Base-by-base conservation (phyloP, 1,284 basidiomycete genomes). In the Sphaerobolus stellatus region DNA sequence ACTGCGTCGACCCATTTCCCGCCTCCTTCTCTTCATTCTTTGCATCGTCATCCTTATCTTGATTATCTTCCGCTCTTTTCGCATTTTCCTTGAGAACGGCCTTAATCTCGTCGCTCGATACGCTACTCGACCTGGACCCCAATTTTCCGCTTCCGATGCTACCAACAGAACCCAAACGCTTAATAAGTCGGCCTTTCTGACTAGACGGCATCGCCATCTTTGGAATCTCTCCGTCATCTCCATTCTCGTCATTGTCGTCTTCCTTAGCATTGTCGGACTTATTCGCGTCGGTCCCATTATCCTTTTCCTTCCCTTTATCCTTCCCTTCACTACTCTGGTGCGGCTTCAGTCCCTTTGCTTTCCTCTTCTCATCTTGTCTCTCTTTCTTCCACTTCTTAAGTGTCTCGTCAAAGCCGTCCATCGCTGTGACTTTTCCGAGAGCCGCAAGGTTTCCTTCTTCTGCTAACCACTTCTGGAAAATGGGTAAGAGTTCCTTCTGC, bases 401-500 rank as follows among this genome's bases (percentile, higher is more conserved):
- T 28, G 52, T 52, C 20, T 64, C 57, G 46, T 63, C 59, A 34
- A 60, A 59, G 13, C 59, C 65, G 51, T 70, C 62, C 61, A 71
- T 66, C 11, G 62, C 63, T 18, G 63, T 65, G n/a, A 72, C 61
- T 16, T 65, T 64, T 14, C 70, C 69, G 40, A 72, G 60, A 20
- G 65, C 69, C 9, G 67, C 67, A 14, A 71, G 62, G 53, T 69
- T 68, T 22, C 52, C 53, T 13, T 63, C 62, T 27, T 61, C 58
- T 2, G 62, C 58, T 29, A 80, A 65, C 61, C 67, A 78, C 41
- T 65, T 59, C 40, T 69, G 62, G 25, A 79, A 62, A 1, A 68
- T 54, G 6, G 76, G 74, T 11, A 78, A 63, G 22, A 76, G 65
- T 25, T 73, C 66, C 33, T 64, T 68, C 48, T 70, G 64, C 2